These are phyloP conservation scores for Ceriops tagal DNA, from an alignment of 345 rosid genomes.

Conservation along the genomic window DNA sequence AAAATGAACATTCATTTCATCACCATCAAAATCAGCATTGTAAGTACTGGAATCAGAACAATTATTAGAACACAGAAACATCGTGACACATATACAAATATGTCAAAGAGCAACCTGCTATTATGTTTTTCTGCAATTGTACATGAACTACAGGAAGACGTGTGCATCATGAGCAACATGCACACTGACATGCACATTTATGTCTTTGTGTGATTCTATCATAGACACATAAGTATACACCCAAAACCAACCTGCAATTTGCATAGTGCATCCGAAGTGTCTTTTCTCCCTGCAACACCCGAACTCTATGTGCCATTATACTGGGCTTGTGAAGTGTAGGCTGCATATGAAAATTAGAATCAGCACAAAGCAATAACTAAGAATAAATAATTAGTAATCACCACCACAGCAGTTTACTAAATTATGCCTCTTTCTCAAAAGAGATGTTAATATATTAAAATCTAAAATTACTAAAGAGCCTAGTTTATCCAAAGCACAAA, in stretches of 20 bases:
- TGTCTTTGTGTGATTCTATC: background rate
- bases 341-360: constrained; percentile 44
- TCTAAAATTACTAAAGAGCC: no score
- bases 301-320: constrained; percentile 94
- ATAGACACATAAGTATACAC: background rate
- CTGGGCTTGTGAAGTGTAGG: constrained; percentile 99
- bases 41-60: constrained; percentile 65
- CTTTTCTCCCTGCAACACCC: constrained; percentile 88
- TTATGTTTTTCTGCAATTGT: constrained; percentile 20
- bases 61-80: constrained; percentile 4
- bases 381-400: constrained; percentile 2
- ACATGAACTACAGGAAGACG: no score
- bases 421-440: background rate
- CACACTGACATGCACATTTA: no score
- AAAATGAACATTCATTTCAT: constrained; percentile 99
- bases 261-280: constrained; percentile 99
- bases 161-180: no score
- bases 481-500: no score
- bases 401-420: no score
- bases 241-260: constrained; percentile 78
- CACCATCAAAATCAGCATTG: constrained; percentile 99
- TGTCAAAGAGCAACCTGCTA: constrained; percentile 63
- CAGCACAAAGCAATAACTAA: constrained; percentile 16
- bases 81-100: background rate
- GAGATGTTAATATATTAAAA: background rate